Evolutionary conservation across 805 yeast genomes (phyloP).

Genomic region (Danielia oregonensis): DNA sequence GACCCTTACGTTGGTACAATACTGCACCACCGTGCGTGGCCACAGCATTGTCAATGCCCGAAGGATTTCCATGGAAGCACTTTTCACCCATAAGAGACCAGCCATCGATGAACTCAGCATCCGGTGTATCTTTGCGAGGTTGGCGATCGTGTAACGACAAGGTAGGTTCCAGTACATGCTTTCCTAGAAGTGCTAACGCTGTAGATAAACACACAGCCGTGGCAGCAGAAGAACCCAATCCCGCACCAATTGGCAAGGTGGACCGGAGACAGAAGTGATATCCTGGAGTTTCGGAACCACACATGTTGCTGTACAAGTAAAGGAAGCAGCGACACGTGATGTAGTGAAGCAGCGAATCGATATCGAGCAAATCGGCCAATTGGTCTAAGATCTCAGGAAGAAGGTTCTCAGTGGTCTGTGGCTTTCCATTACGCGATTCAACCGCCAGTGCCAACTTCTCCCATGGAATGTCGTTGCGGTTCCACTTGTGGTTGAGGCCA

Average conservation of each 20-base stretch:
- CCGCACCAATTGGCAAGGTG: slow-evolving; percentile 93
- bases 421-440: slow-evolving; percentile 18
- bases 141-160: slow-evolving; percentile 29
- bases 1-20: slow-evolving; percentile 65
- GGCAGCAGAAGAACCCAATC: slow-evolving; percentile 92
- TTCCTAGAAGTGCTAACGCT: slow-evolving; percentile 63
- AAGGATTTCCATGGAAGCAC: slow-evolving; percentile 94
- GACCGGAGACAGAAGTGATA: slow-evolving; percentile 67
- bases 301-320: slow-evolving; percentile 64
- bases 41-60: slow-evolving; percentile 95
- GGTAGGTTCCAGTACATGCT: slow-evolving; percentile 43
- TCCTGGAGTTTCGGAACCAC: slow-evolving; percentile 46
- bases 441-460: slow-evolving; percentile 19
- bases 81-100: slow-evolving; percentile 95
- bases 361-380: slow-evolving; percentile 42
- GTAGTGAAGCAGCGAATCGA: slow-evolving; percentile 58
- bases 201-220: slow-evolving; percentile 79
- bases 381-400: slow-evolving; percentile 54
- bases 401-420: slow-evolving; percentile 48
- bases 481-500: slow-evolving; percentile 62
- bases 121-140: slow-evolving; percentile 30
- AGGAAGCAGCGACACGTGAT: slow-evolving; percentile 81
- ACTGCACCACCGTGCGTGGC: slow-evolving; percentile 97
- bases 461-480: slow-evolving; percentile 59
- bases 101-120: slow-evolving; percentile 61